Percentiles rank a stretch among this genome's conserved stretches.
Evolutionary conservation across 129 eudicot genomes (phyloP).

Genomic region (Artemisia tridentata): DNA sequence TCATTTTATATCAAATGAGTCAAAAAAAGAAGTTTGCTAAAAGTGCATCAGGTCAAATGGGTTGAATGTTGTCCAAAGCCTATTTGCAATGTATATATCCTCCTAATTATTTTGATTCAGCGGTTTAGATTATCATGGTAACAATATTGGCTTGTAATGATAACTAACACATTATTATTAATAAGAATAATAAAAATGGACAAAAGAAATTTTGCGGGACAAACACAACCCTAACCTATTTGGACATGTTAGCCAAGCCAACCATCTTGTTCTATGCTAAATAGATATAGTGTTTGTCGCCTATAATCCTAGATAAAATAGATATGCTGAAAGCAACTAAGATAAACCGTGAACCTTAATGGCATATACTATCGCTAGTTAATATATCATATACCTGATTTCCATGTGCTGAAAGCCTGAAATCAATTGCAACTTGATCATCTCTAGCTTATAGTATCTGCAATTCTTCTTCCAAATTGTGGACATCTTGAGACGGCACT

Average conservation of each 20-base stretch:
- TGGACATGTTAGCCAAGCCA: too few relatives aligned
- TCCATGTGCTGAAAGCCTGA: constrained; percentile 72
- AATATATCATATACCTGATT: constrained; percentile 41
- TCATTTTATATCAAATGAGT: neutral
- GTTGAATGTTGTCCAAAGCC: neutral
- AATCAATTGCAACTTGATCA: constrained; percentile 44
- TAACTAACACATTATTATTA: neutral
- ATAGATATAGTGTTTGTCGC: too few relatives aligned
- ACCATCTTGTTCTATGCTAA: too few relatives aligned
- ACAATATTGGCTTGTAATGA: too few relatives aligned
- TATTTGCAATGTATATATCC: neutral
- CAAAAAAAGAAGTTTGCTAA: neutral
- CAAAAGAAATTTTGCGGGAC: too few relatives aligned
- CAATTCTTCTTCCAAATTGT: too few relatives aligned
- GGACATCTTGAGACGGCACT: constrained; percentile 25
- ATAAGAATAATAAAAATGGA: neutral
- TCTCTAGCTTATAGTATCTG: too few relatives aligned
- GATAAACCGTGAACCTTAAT: too few relatives aligned
- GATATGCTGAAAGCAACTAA: too few relatives aligned
- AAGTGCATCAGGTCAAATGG: neutral
- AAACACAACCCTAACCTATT: too few relatives aligned
- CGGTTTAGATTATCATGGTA: neutral
- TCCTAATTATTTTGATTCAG: neutral
- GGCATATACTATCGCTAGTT: neutral
- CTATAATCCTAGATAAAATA: too few relatives aligned